These are phyloP conservation scores for Fomitopsis palustris DNA, from an alignment of 1,284 basidiomycete genomes.

Conservation along the genomic window DNA sequence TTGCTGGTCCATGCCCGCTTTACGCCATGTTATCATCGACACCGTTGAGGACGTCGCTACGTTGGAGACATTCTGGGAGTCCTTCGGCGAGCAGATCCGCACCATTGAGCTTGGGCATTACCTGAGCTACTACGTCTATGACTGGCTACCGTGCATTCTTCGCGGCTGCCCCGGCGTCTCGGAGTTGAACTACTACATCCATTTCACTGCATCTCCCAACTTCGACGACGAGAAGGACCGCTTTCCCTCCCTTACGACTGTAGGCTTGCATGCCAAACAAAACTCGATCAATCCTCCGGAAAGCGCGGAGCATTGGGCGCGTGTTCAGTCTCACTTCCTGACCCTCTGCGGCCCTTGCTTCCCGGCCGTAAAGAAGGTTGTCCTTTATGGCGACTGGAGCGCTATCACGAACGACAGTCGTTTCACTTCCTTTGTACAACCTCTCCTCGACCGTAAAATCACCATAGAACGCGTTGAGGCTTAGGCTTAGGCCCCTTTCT, in stretches of 20 bases:
- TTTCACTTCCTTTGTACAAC: constrained; percentile 13
- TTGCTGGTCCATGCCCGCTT: constrained; percentile 51
- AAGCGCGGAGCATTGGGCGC: constrained; percentile 34
- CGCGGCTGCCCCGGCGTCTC: constrained; percentile 42
- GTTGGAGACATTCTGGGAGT: constrained; percentile 40
- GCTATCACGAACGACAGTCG: constrained; percentile 13
- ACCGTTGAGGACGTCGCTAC: constrained; percentile 33
- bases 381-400: constrained; percentile 51
- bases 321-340: constrained; percentile 45
- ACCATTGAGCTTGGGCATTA: constrained; percentile 55
- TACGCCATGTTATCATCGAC: constrained; percentile 46
- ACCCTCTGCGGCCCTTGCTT: constrained; percentile 35
- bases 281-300: constrained; percentile 37
- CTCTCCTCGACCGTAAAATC: constrained; percentile 16
- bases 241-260: constrained; percentile 31
- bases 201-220: constrained; percentile 43
- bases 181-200: constrained; percentile 53
- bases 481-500: not conserved
- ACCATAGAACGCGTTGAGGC: constrained; percentile 4
- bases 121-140: constrained; percentile 46
- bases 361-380: constrained; percentile 36
- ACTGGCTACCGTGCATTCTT: constrained; percentile 45
- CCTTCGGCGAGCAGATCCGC: constrained; percentile 46
- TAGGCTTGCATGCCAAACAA: constrained; percentile 48
- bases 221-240: constrained; percentile 25